Percentiles rank a stretch among this genome's conserved stretches.
Evolutionary conservation across 495 filamentous ascomycete species (phyloP).

Genomic region (Geopyxis carbonaria): DNA sequence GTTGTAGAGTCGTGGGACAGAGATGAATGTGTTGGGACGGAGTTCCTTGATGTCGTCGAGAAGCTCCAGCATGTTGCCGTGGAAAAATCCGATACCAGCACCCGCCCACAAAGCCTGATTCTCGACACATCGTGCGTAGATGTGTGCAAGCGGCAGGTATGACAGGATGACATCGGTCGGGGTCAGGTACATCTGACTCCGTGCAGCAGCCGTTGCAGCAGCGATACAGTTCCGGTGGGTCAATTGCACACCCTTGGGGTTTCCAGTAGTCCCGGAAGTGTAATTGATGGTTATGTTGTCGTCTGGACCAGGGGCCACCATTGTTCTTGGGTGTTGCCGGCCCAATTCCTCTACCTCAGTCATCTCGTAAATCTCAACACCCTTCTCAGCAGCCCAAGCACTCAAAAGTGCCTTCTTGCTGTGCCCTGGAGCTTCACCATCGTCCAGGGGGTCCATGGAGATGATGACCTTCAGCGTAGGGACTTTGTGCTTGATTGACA

Average conservation of each 20-base stretch:
- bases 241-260: constrained; percentile 82
- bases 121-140: constrained; percentile 72
- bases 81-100: constrained; percentile 77
- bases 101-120: constrained; percentile 58
- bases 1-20: constrained; percentile 83
- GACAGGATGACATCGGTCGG: constrained; percentile 51
- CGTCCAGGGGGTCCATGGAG: constrained; percentile 69
- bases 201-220: constrained; percentile 42
- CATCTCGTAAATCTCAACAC: constrained; percentile 61
- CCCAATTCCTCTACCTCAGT: constrained; percentile 65
- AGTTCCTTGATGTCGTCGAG: constrained; percentile 84
- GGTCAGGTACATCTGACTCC: constrained; percentile 32
- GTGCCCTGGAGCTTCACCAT: constrained; percentile 56
- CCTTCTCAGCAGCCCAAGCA: constrained; percentile 50
- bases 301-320: constrained; percentile 50
- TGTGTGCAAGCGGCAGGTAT: constrained; percentile 89
- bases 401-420: constrained; percentile 66
- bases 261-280: constrained; percentile 87
- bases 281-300: constrained; percentile 94
- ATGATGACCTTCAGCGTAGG: constrained; percentile 79
- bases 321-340: constrained; percentile 42
- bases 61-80: constrained; percentile 72
- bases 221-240: constrained; percentile 69
- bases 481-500: constrained; percentile 63
- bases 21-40: constrained; percentile 65